phyloP scores from a whole-genome alignment of 2,329 filamentous ascomycete genomes.

The Monosporascus sp. region DNA sequence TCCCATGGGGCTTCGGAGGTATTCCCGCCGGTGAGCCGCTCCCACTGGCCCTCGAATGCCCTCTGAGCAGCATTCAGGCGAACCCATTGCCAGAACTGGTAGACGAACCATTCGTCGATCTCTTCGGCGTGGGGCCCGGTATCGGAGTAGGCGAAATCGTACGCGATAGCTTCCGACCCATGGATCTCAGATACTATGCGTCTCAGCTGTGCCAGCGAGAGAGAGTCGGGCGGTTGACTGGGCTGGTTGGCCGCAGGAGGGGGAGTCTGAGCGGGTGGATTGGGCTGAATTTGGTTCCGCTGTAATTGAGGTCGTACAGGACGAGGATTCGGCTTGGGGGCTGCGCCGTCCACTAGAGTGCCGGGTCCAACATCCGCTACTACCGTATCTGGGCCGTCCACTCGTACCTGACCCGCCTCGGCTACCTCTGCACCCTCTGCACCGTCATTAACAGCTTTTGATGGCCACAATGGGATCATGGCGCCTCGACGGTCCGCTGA shows the following conservation, averaged over 20 bases:
- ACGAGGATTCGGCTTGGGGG: conserved; percentile 9
- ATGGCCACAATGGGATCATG: conserved; percentile 43
- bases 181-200: conserved; percentile 71
- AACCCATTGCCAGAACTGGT: conserved; percentile 79
- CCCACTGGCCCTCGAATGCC: conserved; percentile 75
- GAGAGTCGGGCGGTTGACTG: conserved; percentile 55
- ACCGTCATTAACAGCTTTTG: conserved; percentile 31
- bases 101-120: conserved; percentile 96
- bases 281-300: conserved; percentile 24
- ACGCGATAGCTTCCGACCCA: conserved; percentile 63
- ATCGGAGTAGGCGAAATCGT: conserved; percentile 81
- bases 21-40: conserved; percentile 40
- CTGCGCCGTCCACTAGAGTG: conserved; percentile 7
- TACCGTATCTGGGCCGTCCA: conserved; percentile 28
- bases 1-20: conserved; percentile 58
- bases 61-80: conserved; percentile 71
- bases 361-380: conserved; percentile 23
- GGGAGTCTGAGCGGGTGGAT: conserved; percentile 23
- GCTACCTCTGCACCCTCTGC: conserved; percentile 1
- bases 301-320: conserved; percentile 24
- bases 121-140: conserved; percentile 75
- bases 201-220: conserved; percentile 69
- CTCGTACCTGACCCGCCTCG: conserved; percentile 13
- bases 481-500: conserved; percentile 16
- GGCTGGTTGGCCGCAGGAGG: conserved; percentile 27